Evolutionary conservation across 2,329 filamentous ascomycete species (phyloP), one percentile per base, ranked within the genome.

Genomic region (Polychaeton citri): DNA sequence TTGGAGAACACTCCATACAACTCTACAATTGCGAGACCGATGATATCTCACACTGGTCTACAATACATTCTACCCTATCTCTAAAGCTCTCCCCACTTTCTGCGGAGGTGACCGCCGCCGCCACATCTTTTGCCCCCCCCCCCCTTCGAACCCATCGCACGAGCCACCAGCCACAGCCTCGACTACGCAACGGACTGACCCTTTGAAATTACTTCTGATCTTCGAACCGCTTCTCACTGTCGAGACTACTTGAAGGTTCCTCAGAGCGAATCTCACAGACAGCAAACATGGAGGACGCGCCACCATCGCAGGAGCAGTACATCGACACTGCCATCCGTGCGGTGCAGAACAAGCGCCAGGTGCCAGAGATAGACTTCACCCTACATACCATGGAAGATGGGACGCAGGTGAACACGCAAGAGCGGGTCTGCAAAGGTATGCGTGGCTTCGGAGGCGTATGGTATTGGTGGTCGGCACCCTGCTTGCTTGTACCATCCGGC

Each of bases 331-430:
- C 84, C 51, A 80, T 88, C 55, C 84, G 83, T 60, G 90, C 90
- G 42, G 86, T 98, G 55, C 78, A 79, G 60, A 77, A 95, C 53
- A 96, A 96, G 79, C 88, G 82, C 69, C 87, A 88, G 37, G 72
- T 92, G 34, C 90, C 90, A 39, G 88, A 96, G 71, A 96, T 98
- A 55, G 90, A 98, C 68, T 98, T 98, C 61, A 92, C 85, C 38
- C 77, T 98, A 55, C 90, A 98, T 63, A 90, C 82, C 43, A 95
- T 96, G 88, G 90, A 98, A 62, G 90, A 98, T 69, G 85, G 84
- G 56, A 79, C 75, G 36, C 85, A 94, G 66, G 90, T 98, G 58
- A 96, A 76, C 75, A 98, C 90, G 43, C 66, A 81, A 59, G 90
- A 98, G 65, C 76, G 90, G 60, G 90, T 98, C 43, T 94, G 88